phyloP scores from a whole-genome alignment of 176 grass and related monocot genomes.

The Oropetium thomaeum region DNA sequence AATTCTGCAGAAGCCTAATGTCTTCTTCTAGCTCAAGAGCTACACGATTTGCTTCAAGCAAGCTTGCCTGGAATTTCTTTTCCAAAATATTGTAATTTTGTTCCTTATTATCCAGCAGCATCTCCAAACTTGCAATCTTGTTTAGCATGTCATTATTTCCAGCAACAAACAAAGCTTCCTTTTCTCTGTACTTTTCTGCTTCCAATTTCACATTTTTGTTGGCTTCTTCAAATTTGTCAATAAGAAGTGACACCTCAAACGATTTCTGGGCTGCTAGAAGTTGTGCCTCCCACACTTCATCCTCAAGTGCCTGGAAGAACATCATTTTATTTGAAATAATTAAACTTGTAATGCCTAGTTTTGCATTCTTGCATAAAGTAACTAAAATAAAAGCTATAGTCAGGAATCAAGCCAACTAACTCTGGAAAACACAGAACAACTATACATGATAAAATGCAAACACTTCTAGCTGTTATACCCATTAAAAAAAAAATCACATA shows the following conservation, averaged over 20 bases:
- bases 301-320: slow-evolving; percentile 58
- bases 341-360: not conserved
- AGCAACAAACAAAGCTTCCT: slow-evolving; percentile 45
- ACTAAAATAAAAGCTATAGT: not conserved
- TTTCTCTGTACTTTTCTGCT: slow-evolving; percentile 51
- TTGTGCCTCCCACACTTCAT: slow-evolving; percentile 68
- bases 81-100: slow-evolving; percentile 52
- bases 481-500: not conserved
- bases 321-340: not conserved
- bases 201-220: slow-evolving; percentile 66
- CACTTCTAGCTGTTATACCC: not conserved
- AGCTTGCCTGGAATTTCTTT: slow-evolving; percentile 46
- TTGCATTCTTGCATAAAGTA: not conserved
- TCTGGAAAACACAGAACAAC: not conserved
- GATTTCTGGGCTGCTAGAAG: slow-evolving; percentile 59
- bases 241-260: slow-evolving; percentile 66
- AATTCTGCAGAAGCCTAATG: slow-evolving; percentile 50
- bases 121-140: slow-evolving; percentile 51
- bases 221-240: slow-evolving; percentile 71
- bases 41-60: slow-evolving; percentile 55
- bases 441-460: not conserved
- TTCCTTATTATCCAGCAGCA: slow-evolving; percentile 52
- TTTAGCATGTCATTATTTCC: slow-evolving; percentile 50
- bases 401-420: not conserved
- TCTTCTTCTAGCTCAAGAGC: slow-evolving; percentile 65